These are phyloP conservation scores for Cercophora scortea DNA, from an alignment of 495 filamentous ascomycete species.

Conservation along the genomic window DNA sequence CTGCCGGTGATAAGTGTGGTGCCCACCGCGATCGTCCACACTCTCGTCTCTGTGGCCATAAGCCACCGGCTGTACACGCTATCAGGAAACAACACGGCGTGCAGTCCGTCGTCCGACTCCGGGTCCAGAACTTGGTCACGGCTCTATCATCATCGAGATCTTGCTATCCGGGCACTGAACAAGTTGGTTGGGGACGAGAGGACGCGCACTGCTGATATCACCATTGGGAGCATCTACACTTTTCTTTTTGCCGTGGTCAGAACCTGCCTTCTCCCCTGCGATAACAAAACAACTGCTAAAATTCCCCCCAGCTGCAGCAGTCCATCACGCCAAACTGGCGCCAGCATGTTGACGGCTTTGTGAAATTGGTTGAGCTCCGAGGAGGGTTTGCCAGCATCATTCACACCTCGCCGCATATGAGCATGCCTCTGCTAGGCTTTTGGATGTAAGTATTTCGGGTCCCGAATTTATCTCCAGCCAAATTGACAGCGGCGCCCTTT, in stretches of 20 bases:
- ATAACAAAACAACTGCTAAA: too few species aligned
- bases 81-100: neutral
- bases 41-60: conserved; percentile 9
- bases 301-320: conserved; percentile 19
- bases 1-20: neutral
- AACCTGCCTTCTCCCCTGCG: too few species aligned
- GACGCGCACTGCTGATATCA: conserved; percentile 6
- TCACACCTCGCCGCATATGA: conserved; percentile 1
- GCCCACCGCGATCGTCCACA: conserved; percentile 7
- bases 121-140: neutral
- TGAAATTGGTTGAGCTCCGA: conserved; percentile 18
- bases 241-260: conserved; percentile 18
- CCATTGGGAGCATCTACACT: conserved; percentile 14
- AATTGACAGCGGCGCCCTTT: too few species aligned
- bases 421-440: conserved; percentile 16
- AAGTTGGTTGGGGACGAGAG: conserved; percentile 11
- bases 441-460: conserved; percentile 12
- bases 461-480: neutral
- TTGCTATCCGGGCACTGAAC: conserved; percentile 15
- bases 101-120: neutral
- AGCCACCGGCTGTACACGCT: conserved; percentile 8
- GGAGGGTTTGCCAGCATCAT: conserved; percentile 12
- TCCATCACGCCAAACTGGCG: conserved; percentile 23
- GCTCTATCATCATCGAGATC: conserved; percentile 14
- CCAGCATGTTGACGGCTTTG: conserved; percentile 24